Evolutionary conservation across 257 asterid species (phyloP).

Genomic region (Schizonepeta tenuifolia): DNA sequence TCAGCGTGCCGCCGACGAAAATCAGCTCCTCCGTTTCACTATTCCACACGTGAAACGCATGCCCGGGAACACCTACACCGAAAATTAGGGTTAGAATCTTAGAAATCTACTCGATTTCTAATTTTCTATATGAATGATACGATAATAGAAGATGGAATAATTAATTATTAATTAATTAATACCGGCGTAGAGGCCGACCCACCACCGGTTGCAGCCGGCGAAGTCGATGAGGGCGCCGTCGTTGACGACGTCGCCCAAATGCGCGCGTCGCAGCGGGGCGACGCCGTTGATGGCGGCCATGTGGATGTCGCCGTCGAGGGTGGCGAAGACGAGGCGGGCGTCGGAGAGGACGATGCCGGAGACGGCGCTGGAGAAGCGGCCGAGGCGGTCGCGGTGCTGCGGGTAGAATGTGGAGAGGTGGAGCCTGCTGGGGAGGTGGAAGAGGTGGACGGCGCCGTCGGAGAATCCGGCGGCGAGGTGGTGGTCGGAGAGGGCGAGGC

Average conservation of each 20-base stretch:
- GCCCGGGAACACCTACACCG: slow-evolving; percentile 74
- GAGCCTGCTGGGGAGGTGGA: slow-evolving; percentile 50
- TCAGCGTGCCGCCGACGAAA: slow-evolving; percentile 71
- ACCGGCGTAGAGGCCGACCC: slow-evolving; percentile 97
- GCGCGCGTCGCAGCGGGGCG: slow-evolving; percentile 55
- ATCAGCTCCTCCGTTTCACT: slow-evolving; percentile 66
- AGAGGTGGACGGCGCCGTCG: slow-evolving; percentile 73
- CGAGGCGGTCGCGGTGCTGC: slow-evolving; percentile 66
- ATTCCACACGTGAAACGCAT: slow-evolving; percentile 80
- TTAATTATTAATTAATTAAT: too few relatives aligned
- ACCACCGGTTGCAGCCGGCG: slow-evolving; percentile 74
- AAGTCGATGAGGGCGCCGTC: slow-evolving; percentile 87
- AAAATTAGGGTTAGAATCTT: not conserved
- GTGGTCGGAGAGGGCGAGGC: slow-evolving; percentile 70
- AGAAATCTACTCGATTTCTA: not conserved
- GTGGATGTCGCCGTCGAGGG: slow-evolving; percentile 77
- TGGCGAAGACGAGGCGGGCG: slow-evolving; percentile 59
- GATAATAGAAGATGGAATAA: not conserved
- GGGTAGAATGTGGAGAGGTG: slow-evolving; percentile 65
- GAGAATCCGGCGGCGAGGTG: slow-evolving; percentile 84
- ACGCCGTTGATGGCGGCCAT: slow-evolving; percentile 45
- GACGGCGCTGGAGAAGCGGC: slow-evolving; percentile 67
- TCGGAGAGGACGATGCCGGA: slow-evolving; percentile 67
- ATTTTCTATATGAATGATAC: not conserved
- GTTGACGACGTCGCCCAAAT: slow-evolving; percentile 71